Evolutionary conservation across 345 rosid genomes (phyloP).

Genomic region (Bruguiera gymnorhiza): DNA sequence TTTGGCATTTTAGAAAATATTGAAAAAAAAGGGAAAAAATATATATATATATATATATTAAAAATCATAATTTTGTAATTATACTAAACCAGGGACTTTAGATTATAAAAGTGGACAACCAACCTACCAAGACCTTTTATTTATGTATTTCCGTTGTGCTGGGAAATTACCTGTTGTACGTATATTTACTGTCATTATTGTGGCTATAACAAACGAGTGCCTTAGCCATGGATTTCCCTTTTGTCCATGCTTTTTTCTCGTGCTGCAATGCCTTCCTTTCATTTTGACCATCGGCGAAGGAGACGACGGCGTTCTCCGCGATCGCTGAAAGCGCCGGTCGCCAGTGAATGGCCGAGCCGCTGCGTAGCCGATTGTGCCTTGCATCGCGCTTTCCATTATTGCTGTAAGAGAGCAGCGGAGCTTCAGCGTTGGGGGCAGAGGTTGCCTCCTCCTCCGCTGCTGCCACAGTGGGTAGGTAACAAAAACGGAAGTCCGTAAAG

Average conservation of each 20-base stretch:
- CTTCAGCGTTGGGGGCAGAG: neutral
- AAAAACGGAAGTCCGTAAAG: conserved; percentile 24
- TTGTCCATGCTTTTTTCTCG: conserved; percentile 17
- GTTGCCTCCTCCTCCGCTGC: neutral
- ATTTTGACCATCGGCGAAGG: neutral
- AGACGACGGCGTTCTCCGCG: conserved; percentile 21
- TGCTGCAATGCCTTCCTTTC: neutral
- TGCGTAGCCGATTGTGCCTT: neutral
- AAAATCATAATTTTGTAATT: too few species aligned
- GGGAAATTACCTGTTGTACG: too few species aligned
- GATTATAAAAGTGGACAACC: too few species aligned
- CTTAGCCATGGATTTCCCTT: too few species aligned
- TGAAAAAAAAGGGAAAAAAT: too few species aligned
- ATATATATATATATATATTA: too few species aligned
- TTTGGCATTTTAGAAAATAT: too few species aligned
- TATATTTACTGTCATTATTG: too few species aligned
- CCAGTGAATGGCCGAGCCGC: conserved; percentile 8
- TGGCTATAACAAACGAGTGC: too few species aligned
- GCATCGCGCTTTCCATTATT: neutral
- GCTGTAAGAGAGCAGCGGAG: neutral
- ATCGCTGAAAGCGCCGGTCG: conserved; percentile 30
- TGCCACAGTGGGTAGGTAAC: conserved; percentile 10
- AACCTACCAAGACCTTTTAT: too few species aligned
- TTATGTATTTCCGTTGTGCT: too few species aligned
- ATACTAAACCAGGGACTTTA: too few species aligned